Percentiles rank a stretch among this genome's conserved stretches.
Evolutionary conservation across 805 yeast genomes (phyloP).

Genomic region (Suhomyces xylopsoci): DNA sequence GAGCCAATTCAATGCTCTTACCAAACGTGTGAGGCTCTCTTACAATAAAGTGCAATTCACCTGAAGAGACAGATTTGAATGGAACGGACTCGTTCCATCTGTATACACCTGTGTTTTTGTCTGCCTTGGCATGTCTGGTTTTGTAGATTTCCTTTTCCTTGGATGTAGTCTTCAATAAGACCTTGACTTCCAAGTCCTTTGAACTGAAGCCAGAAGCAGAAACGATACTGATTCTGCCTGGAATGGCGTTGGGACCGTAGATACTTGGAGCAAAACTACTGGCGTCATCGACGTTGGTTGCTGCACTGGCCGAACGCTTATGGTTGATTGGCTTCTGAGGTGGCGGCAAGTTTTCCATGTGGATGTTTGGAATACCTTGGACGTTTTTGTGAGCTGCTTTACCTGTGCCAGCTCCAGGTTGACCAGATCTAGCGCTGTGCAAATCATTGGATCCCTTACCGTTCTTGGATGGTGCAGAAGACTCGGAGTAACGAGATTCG

Average conservation of each 20-base stretch:
- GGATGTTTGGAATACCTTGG: constrained; percentile 31
- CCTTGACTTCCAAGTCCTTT: constrained; percentile 48
- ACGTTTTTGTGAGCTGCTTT: neutral
- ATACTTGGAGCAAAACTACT: constrained; percentile 36
- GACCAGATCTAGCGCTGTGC: constrained; percentile 36
- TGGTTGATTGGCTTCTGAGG: constrained; percentile 27
- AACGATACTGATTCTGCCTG: constrained; percentile 55
- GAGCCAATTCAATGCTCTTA: constrained; percentile 62
- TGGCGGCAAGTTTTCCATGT: constrained; percentile 33
- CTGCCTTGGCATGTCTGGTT: constrained; percentile 54
- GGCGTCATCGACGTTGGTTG: constrained; percentile 22
- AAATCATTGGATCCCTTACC: constrained; percentile 24
- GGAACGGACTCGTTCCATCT: constrained; percentile 63
- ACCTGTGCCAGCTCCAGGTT: constrained; percentile 3
- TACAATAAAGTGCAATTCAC: constrained; percentile 57
- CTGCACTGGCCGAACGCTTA: constrained; percentile 18
- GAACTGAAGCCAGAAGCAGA: constrained; percentile 44
- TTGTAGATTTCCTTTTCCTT: constrained; percentile 59
- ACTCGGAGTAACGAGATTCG: constrained; percentile 1
- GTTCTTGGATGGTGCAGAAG: neutral
- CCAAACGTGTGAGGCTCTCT: constrained; percentile 72
- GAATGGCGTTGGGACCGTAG: constrained; percentile 36
- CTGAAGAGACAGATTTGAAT: constrained; percentile 64
- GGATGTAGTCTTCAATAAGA: constrained; percentile 44
- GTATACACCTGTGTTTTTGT: constrained; percentile 41